Evolutionary conservation across 345 rosid species (phyloP).

Genomic region (Acer negundo): DNA sequence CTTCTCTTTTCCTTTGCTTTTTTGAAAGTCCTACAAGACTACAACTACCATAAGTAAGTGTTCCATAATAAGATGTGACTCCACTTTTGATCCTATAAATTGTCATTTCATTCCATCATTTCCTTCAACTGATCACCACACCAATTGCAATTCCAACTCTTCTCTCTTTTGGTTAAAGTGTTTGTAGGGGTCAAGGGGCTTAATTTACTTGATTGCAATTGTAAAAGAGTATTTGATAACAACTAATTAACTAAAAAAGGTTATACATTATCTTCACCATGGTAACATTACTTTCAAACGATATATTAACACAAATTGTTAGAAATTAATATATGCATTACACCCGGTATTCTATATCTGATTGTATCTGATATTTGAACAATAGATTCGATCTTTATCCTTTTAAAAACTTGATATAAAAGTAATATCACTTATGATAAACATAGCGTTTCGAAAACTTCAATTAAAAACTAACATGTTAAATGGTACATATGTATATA

Average conservation of each 20-base stretch:
- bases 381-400: too few species aligned
- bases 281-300: neutral
- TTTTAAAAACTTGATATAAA: too few species aligned
- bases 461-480: too few species aligned
- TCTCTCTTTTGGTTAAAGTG: slow-evolving; percentile 1
- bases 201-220: slow-evolving; percentile 15
- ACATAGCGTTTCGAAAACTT: too few species aligned
- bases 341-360: neutral
- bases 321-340: neutral
- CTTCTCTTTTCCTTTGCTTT: neutral
- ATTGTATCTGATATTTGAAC: too few species aligned
- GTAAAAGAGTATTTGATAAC: neutral
- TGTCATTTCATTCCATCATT: slow-evolving; percentile 26
- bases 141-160: slow-evolving; percentile 9
- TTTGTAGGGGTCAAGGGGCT: slow-evolving; percentile 13
- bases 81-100: slow-evolving; percentile 24
- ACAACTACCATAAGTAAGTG: slow-evolving; percentile 7
- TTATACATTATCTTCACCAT: neutral
- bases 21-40: neutral
- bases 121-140: slow-evolving; percentile 22
- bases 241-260: neutral
- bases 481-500: too few species aligned
- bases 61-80: slow-evolving; percentile 26
- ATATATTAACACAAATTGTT: too few species aligned
- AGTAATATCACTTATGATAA: too few species aligned